Evolutionary conservation across 768 basidiomycete genomes (phyloP).

Genomic region (Austroboletus festivus): DNA sequence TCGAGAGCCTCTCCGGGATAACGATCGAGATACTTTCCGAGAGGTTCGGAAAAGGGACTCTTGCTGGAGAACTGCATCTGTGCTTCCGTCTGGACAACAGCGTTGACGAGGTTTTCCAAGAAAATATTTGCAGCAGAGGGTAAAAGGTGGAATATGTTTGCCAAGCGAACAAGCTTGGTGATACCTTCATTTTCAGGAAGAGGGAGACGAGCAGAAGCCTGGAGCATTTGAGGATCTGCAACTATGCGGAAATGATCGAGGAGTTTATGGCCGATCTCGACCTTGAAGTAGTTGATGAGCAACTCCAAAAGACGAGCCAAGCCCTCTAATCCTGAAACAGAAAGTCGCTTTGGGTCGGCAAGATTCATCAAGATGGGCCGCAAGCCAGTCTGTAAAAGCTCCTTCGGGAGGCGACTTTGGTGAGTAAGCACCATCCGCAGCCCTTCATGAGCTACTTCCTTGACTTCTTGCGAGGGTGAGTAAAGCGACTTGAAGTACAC

Average conservation of each 20-base stretch:
- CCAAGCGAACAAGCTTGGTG: conserved; percentile 88
- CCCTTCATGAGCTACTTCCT: conserved; percentile 93
- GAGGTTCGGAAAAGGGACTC: conserved; percentile 90
- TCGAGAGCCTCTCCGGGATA: conserved; percentile 84
- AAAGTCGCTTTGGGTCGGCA: conserved; percentile 91
- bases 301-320: conserved; percentile 90
- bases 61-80: conserved; percentile 85
- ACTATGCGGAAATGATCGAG: conserved; percentile 94
- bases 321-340: conserved; percentile 89
- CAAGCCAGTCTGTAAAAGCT: conserved; percentile 90
- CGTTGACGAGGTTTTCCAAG: conserved; percentile 80
- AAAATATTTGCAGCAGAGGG: conserved; percentile 93
- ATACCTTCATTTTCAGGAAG: conserved; percentile 87
- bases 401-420: conserved; percentile 90
- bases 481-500: conserved; percentile 99
- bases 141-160: conserved; percentile 95
- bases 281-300: conserved; percentile 98
- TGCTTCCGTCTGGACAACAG: conserved; percentile 88
- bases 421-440: conserved; percentile 84
- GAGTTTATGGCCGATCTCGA: conserved; percentile 96
- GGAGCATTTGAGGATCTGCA: conserved; percentile 83
- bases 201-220: conserved; percentile 74
- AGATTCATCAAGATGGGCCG: conserved; percentile 98
- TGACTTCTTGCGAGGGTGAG: conserved; percentile 85
- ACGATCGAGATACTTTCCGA: conserved; percentile 87